Conservation (phyloP, 2,329 filamentous ascomycete genomes). For the Ceratocystis cacaofunesta region DNA sequence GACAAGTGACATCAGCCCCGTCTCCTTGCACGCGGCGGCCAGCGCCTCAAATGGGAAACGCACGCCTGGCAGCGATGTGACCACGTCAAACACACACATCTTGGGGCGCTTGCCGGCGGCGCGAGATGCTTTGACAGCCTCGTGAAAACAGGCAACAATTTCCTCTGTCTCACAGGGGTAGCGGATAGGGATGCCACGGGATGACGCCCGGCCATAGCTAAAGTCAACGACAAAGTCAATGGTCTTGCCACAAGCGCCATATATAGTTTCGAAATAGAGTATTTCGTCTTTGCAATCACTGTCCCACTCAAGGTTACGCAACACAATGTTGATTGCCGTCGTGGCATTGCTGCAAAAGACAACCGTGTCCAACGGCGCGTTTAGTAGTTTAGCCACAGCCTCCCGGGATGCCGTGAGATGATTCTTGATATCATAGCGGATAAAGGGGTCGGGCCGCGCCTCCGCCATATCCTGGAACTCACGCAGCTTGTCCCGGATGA, state of each 20-base stretch:
- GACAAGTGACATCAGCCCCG: conserved; percentile 56
- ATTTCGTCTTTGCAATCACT: conserved; percentile 62
- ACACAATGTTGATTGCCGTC: conserved; percentile 58
- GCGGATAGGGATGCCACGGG: conserved; percentile 41
- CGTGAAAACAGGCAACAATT: conserved; percentile 46
- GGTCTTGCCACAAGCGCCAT: conserved; percentile 61
- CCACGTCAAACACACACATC: conserved; percentile 53
- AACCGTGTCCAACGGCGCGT: conserved; percentile 48
- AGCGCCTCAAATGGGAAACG: conserved; percentile 64
- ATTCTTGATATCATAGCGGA: conserved; percentile 50
- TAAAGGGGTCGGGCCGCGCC: conserved; percentile 57
- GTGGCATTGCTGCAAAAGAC: conserved; percentile 77
- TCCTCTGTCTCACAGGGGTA: conserved; percentile 59
- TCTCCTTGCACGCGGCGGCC: conserved; percentile 46
- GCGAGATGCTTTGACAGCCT: conserved; percentile 38
- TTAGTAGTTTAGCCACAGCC: conserved; percentile 50
- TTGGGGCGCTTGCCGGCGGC: conserved; percentile 45
- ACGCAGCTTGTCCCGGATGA: conserved; percentile 44
- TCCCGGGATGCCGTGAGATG: conserved; percentile 49
- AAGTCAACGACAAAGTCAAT: conserved; percentile 58
- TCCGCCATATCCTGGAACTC: conserved; percentile 54
- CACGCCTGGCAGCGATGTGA: conserved; percentile 65
- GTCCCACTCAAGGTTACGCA: conserved; percentile 58
- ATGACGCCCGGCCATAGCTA: conserved; percentile 30
- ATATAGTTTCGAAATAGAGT: conserved; percentile 64